Base-by-base conservation (phyloP, 2,329 filamentous ascomycete genomes). In the Beauveria bassiana region DNA sequence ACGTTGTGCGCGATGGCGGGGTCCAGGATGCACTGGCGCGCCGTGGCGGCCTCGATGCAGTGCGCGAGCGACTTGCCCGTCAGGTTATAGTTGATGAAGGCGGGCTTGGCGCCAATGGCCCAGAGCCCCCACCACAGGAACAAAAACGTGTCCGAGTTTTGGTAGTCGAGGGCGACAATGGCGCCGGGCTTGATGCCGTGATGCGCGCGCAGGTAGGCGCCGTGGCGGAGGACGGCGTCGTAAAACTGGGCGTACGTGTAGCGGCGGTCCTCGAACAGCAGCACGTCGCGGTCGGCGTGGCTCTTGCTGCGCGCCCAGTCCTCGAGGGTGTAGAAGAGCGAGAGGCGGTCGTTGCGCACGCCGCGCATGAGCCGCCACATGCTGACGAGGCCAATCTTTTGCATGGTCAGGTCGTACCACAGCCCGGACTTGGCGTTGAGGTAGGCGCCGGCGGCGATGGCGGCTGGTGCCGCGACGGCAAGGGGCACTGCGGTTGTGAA, bases 31-130 rank as follows among this genome's bases (percentile, higher is more conserved):
- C 93, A 77, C 2, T 96, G 69, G 10, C 81, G 81, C 0, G 89
- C 79, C 0, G 82, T 86, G 2, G 89, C 88, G 1, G 85, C 84
- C 65, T 81, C 82, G 50, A 96, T 78, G 66, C 89, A 93, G 73
- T 96, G 91, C 3, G 83, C 72, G 64, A 96, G 77, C 0, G 90
- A 81, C 31, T 87, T 84, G 14, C 86, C 87, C 0, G 82, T 81
- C 54, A 96, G 77, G 70, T 95, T 95, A 74, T 93, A 93, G 74
- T 96, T 96, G 75, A 96, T 88, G 67, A 95, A 91, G 0, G 91
- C 91, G 0, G 91, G 91, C 61, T 86, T 86, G 0, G 89, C 91
- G 12, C 92, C 92, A 62, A 96, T 85, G 34, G 87, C 85, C 91
- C 91, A 96, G 38, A 96, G 74, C 0, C 87, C 91, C 60, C 93